Base-by-base conservation (phyloP, 164 flowering plant genomes). In the Paratinospora sagittata region DNA sequence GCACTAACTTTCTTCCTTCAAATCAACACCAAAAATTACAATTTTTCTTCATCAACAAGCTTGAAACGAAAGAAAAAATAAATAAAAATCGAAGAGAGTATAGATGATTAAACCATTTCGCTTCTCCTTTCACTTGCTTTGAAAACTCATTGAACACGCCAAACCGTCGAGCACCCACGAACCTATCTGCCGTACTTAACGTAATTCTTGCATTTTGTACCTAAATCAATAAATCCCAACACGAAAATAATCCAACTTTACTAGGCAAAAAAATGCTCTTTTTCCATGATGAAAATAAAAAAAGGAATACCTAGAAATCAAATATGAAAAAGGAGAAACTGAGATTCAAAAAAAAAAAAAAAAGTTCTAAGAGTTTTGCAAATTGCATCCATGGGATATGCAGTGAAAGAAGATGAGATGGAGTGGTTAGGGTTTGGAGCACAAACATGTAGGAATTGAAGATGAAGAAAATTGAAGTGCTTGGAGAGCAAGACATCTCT, bases 61-160 rank as follows among this genome's bases (percentile, higher is more conserved):
- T 30, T 65, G 24, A 23, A 13, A 0, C 36, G 49, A 70, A 1
- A 19, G 36, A 30, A 68, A 63, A 49, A n/a, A n/a, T n/a, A n/a
- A n/a, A n/a, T n/a, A 41, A 9, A 36, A 62, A 62, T 30, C 13
- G 30, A 27, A 57, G 45, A 63, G 24, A 8, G 12, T 14, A 63
- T 65, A 17, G 34, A 21, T 3, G 6, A 5, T 21, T 73, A 65
- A 68, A 85, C 92, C 82, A 82, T 58, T 69, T 72, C 68, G 70
- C 84, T 83, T 86, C 92, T 60, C 92, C 97, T 74, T 87, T 86
- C 36, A 93, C 49, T 70, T 89, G 73, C 74, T 91, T 80, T 19
- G 95, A 89, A 73, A 91, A 88, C 70, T 91, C 98, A 77, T 88
- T 87, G 67, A 93, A 87, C 12, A 91, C 90, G 66, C 98, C 82